Conservation (phyloP, 2,329 filamentous ascomycete species). For the Periconia sp. region DNA sequence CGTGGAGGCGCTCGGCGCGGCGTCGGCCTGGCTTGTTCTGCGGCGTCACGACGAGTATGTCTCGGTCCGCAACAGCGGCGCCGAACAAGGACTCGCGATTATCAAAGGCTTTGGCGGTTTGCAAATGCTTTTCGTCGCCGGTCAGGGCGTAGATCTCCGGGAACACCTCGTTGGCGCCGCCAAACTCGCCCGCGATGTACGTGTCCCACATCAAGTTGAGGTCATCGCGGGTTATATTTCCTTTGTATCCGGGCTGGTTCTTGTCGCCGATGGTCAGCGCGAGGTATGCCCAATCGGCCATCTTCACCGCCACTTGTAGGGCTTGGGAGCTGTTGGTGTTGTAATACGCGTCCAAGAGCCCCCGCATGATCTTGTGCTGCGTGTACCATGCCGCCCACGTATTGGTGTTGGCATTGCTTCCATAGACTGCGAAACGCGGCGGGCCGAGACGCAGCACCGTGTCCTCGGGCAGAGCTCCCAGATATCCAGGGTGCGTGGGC, state of each 20-base stretch:
- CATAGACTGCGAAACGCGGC: conserved; percentile 19
- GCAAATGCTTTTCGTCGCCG: conserved; percentile 11
- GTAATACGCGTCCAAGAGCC: conserved; percentile 20
- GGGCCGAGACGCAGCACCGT: conserved; percentile 18
- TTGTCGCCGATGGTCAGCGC: conserved; percentile 18
- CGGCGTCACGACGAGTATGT: conserved; percentile 17
- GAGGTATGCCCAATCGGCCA: conserved; percentile 21
- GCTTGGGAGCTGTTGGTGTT: conserved; percentile 21
- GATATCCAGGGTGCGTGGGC: conserved; percentile 17
- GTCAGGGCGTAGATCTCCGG: conserved; percentile 18
- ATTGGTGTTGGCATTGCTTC: conserved; percentile 11
- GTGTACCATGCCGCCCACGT: conserved; percentile 25
- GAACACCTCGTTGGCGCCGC: conserved; percentile 20
- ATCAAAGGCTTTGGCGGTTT: conserved; percentile 18
- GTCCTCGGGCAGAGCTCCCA: conserved; percentile 20
- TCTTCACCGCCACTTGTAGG: conserved; percentile 18
- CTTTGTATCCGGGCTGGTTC: conserved; percentile 18
- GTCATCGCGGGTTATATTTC: conserved; percentile 19
- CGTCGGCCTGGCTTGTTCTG: conserved; percentile 14
- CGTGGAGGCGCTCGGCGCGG: conserved; percentile 15
- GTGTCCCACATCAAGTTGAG: conserved; percentile 24
- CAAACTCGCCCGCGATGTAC: conserved; percentile 22
- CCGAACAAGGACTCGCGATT: conserved; percentile 21
- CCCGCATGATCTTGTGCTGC: conserved; percentile 22
- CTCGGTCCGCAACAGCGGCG: conserved; percentile 13